These are phyloP conservation scores for Xylaria sp. DNA, from an alignment of 2,329 filamentous ascomycete genomes.

Conservation along the genomic window DNA sequence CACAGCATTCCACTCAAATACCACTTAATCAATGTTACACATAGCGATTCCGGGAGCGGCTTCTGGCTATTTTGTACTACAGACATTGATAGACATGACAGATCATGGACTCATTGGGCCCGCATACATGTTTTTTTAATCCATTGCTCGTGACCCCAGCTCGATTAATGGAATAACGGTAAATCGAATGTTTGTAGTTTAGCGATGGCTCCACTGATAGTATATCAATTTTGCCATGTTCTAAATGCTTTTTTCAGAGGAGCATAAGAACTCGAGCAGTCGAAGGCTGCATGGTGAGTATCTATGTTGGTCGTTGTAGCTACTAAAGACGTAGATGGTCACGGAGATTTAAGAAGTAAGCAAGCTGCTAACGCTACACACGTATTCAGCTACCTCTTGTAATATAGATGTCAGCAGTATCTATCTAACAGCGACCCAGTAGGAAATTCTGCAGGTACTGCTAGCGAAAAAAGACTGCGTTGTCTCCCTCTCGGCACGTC, in stretches of 20 bases:
- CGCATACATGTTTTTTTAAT: not conserved
- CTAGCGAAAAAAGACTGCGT: constrained; percentile 98
- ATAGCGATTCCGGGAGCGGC: constrained; percentile 20
- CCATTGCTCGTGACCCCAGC: not conserved
- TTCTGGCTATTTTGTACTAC: constrained; percentile 28
- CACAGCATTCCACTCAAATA: constrained; percentile 21
- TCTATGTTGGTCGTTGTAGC: not conserved
- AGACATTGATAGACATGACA: constrained; percentile 23
- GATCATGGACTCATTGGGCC: constrained; percentile 2
- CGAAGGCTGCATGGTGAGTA: not conserved
- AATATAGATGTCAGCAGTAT: constrained; percentile 77
- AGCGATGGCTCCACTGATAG: not conserved
- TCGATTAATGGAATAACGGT: not conserved
- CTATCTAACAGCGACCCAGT: constrained; percentile 97
- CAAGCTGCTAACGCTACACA: not conserved
- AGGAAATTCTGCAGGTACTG: constrained; percentile 77
- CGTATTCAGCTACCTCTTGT: not conserved
- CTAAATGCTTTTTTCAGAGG: not conserved
- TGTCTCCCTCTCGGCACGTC: constrained; percentile 81
- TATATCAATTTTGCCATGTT: not conserved
- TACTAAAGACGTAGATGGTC: not conserved
- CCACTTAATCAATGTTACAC: constrained; percentile 24
- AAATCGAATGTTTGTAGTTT: not conserved
- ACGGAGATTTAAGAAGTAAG: not conserved
- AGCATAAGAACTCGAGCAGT: not conserved